A percentile compares a stretch with the other conserved stretches of the same genome.
Evolutionary conservation across 2,329 filamentous ascomycete genomes (phyloP).

Genomic region (Apiospora pterosperma): DNA sequence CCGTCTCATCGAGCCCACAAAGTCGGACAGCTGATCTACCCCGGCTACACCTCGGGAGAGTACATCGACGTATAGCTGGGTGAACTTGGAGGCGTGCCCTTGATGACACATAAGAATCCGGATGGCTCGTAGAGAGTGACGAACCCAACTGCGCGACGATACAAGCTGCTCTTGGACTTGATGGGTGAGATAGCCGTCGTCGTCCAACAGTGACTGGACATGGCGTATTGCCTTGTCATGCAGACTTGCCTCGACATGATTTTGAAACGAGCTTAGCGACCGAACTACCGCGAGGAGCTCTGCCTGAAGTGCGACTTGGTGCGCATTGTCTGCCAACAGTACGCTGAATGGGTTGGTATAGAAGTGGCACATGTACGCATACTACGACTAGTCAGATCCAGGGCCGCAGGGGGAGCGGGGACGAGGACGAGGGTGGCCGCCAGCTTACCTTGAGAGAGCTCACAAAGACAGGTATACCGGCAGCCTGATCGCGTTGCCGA

Average conservation of each 20-base stretch:
- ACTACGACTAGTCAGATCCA: slow-evolving; percentile 43
- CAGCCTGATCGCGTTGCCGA: slow-evolving; percentile 73
- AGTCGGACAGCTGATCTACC: slow-evolving; percentile 47
- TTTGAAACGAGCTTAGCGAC: slow-evolving; percentile 65
- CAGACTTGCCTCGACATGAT: slow-evolving; percentile 46
- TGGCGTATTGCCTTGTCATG: slow-evolving; percentile 37
- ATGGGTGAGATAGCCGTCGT: slow-evolving; percentile 51
- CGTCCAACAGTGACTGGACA: slow-evolving; percentile 55
- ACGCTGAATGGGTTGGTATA: slow-evolving; percentile 74
- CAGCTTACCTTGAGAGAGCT: slow-evolving; percentile 61
- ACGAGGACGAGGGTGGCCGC: neutral
- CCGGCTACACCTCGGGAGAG: slow-evolving; percentile 52
- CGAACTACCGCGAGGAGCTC: slow-evolving; percentile 67
- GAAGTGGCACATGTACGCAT: slow-evolving; percentile 83
- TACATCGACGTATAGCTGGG: slow-evolving; percentile 58
- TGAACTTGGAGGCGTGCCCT: slow-evolving; percentile 33
- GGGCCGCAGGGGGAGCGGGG: neutral
- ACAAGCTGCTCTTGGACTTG: slow-evolving; percentile 31
- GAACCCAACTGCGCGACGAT: slow-evolving; percentile 35
- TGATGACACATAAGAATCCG: slow-evolving; percentile 40
- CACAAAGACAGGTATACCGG: slow-evolving; percentile 70
- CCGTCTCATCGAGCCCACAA: slow-evolving; percentile 57
- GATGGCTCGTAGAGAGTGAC: slow-evolving; percentile 44
- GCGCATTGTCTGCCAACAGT: slow-evolving; percentile 43
- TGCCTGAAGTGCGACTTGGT: slow-evolving; percentile 40